phyloP scores from a whole-genome alignment of 2,329 filamentous ascomycete genomes.

The Epichloe uncinata region DNA sequence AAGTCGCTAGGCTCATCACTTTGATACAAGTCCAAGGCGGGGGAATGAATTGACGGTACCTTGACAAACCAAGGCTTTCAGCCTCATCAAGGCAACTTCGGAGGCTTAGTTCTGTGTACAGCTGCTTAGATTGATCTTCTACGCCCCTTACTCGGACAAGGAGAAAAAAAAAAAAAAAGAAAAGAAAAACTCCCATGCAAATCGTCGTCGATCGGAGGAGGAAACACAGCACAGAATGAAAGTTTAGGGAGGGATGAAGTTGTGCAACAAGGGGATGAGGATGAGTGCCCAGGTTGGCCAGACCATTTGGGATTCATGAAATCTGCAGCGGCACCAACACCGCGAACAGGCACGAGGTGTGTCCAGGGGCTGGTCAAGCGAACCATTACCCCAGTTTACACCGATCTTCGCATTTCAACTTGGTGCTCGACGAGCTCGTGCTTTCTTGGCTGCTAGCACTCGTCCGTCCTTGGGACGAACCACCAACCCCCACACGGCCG shows the following conservation, averaged over 20 bases:
- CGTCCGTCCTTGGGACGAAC: conserved; percentile 25
- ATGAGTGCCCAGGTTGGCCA: not conserved
- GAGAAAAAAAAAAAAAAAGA: fast-evolving
- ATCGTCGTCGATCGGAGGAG: not conserved
- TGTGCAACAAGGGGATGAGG: conserved; percentile 1
- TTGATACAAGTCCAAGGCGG: not conserved
- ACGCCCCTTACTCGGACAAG: too few species aligned
- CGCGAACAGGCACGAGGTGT: not conserved
- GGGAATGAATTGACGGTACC: not conserved
- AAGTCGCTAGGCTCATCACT: not conserved
- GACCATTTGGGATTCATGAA: not conserved
- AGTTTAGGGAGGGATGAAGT: not conserved
- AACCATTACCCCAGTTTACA: conserved; percentile 23
- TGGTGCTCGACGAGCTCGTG: conserved; percentile 11
- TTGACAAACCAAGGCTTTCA: not conserved
- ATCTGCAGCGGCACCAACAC: conserved; percentile 5
- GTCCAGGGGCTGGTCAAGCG: conserved; percentile 8
- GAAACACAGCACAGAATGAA: not conserved
- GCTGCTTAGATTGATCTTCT: not conserved
- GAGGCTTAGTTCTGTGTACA: not conserved
- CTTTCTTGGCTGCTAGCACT: conserved; percentile 22
- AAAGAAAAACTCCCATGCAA: too few species aligned
- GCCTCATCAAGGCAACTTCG: not conserved
- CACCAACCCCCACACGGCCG: conserved; percentile 28
- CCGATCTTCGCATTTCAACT: conserved; percentile 19